phyloP scores from a whole-genome alignment of 257 asterid genomes.

The Solanum appendiculatum region DNA sequence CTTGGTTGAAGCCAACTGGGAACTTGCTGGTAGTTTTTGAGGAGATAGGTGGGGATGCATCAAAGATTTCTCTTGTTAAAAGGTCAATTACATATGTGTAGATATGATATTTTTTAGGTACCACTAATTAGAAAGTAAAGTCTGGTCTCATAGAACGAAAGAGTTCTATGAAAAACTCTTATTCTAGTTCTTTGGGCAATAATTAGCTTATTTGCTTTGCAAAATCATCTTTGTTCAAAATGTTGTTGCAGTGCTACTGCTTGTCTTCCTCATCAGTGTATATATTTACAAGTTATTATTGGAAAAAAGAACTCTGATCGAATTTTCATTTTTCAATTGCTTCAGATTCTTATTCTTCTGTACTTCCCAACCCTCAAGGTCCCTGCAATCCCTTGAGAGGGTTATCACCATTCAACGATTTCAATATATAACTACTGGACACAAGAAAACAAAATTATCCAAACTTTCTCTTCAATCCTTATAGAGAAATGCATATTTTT shows the following conservation, averaged over 20 bases:
- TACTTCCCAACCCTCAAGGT: not conserved
- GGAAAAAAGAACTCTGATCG: not conserved
- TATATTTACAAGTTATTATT: not conserved
- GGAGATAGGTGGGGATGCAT: conserved; percentile 90
- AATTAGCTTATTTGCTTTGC: not conserved
- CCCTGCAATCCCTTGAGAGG: not conserved
- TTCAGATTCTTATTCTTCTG: not conserved
- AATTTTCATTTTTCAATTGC: not conserved
- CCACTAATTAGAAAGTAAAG: not conserved
- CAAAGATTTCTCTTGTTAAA: conserved; percentile 60
- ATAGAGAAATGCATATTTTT: not conserved
- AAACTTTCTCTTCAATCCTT: not conserved
- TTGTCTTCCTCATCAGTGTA: not conserved
- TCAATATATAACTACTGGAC: not conserved
- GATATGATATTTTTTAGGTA: conserved; percentile 5
- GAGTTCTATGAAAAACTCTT: not conserved
- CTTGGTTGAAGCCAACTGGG: conserved; percentile 68
- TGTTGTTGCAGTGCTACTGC: not conserved
- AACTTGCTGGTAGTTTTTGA: conserved; percentile 72
- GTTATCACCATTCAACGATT: not conserved
- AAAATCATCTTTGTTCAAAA: not conserved
- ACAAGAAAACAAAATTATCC: not conserved
- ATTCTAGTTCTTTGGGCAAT: not conserved
- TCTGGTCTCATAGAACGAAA: not conserved
- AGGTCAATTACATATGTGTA: conserved; percentile 41